These are phyloP conservation scores for Talaromyces sp. DNA, from an alignment of 2,329 filamentous ascomycete genomes.

Conservation along the genomic window DNA sequence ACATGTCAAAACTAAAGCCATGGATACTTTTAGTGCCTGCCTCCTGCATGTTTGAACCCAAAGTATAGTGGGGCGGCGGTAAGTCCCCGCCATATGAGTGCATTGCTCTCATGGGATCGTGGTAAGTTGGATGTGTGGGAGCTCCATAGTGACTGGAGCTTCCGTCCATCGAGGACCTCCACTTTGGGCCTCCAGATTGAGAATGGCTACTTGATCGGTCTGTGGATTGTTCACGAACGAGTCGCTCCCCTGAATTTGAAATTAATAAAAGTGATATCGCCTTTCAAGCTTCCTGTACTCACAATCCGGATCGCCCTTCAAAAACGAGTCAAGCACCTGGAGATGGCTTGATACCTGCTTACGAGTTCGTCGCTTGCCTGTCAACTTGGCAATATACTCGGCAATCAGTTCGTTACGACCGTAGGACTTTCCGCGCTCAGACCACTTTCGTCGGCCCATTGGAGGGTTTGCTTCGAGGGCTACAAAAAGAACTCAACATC, in stretches of 20 bases:
- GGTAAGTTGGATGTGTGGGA: conserved; percentile 31
- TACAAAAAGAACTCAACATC: conserved; percentile 27
- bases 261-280: not conserved
- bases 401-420: conserved; percentile 66
- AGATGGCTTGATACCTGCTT: conserved; percentile 68
- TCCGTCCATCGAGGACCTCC: conserved; percentile 37
- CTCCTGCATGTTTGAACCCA: conserved; percentile 39
- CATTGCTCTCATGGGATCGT: conserved; percentile 35
- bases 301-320: conserved; percentile 58
- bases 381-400: conserved; percentile 58
- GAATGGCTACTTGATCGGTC: conserved; percentile 37
- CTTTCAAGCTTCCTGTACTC: conserved; percentile 28
- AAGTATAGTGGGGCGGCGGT: conserved; percentile 36
- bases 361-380: conserved; percentile 55
- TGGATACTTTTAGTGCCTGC: conserved; percentile 32
- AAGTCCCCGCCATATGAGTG: conserved; percentile 39
- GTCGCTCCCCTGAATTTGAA: conserved; percentile 37
- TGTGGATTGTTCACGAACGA: conserved; percentile 40
- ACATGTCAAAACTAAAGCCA: conserved; percentile 50
- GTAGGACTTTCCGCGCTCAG: conserved; percentile 55
- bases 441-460: conserved; percentile 60
- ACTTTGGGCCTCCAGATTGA: conserved; percentile 35
- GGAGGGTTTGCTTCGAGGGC: conserved; percentile 59
- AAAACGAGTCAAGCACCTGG: conserved; percentile 62
- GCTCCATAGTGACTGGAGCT: conserved; percentile 33